phyloP scores from a whole-genome alignment of 139 green algal genomes.

The Coccomyxa sp. region DNA sequence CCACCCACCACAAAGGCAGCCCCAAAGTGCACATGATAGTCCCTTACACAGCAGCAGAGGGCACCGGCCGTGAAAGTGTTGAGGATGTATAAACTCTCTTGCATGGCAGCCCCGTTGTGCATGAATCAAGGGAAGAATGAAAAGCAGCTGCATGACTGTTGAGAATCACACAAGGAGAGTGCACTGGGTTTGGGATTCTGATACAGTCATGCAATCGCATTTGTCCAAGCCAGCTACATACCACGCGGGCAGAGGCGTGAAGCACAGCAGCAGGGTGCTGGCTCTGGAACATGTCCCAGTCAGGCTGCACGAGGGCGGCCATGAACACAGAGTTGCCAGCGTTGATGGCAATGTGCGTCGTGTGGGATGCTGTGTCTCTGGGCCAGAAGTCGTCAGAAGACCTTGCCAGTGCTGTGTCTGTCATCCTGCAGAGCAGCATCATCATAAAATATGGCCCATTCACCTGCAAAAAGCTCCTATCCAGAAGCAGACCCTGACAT shows the following conservation, averaged over 20 bases:
- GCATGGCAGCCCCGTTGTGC: neutral
- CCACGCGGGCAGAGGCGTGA: slow-evolving; percentile 52
- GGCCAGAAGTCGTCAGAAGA: slow-evolving; percentile 84
- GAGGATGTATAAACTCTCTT: neutral
- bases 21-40: too few species aligned
- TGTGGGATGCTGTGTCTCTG: slow-evolving; percentile 68
- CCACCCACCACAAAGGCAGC: too few species aligned
- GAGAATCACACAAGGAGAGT: neutral
- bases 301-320: slow-evolving; percentile 36
- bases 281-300: slow-evolving; percentile 53
- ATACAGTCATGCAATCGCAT: neutral
- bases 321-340: slow-evolving; percentile 85
- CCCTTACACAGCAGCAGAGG: neutral
- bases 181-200: neutral
- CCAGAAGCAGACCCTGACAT: too few species aligned
- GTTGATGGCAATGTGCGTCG: slow-evolving; percentile 85
- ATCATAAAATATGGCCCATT: too few species aligned
- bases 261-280: slow-evolving; percentile 33
- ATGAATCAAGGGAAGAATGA: neutral
- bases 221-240: slow-evolving; percentile 4
- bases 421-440: slow-evolving; percentile 73
- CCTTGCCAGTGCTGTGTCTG: slow-evolving; percentile 71
- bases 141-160: neutral
- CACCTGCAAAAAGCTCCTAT: too few species aligned
- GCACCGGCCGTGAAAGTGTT: slow-evolving; percentile 16